These are phyloP conservation scores for Rhodotorula taiwanensis DNA, from an alignment of 768 basidiomycete genomes.

Conservation along the genomic window DNA sequence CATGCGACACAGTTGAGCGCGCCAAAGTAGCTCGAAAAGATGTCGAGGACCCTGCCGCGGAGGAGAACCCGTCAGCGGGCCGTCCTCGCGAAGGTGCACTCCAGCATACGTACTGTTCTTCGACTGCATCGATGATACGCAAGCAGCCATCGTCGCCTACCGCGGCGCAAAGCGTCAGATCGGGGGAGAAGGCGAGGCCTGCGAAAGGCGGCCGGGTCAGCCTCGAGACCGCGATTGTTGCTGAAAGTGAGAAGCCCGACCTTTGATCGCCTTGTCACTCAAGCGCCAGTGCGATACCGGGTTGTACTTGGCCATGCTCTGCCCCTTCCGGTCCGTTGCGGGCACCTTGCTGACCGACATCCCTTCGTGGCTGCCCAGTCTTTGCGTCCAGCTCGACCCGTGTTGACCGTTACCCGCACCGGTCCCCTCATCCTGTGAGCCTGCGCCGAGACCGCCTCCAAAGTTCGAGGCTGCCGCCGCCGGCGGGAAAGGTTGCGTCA, in stretches of 20 bases:
- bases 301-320: conserved; percentile 56
- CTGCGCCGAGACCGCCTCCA: too few species aligned
- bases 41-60: conserved; percentile 69
- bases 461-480: neutral
- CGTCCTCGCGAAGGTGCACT: too few species aligned
- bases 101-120: conserved; percentile 61
- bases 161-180: conserved; percentile 79
- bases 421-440: too few species aligned
- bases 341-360: conserved; percentile 38
- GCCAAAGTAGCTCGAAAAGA: conserved; percentile 92
- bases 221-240: too few species aligned
- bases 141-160: conserved; percentile 89
- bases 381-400: too few species aligned
- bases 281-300: conserved; percentile 87
- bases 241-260: too few species aligned
- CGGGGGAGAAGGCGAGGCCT: conserved; percentile 92
- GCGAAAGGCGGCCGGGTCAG: conserved; percentile 5
- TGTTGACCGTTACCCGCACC: too few species aligned
- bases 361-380: conserved; percentile 37
- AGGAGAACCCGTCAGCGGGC: conserved; percentile 3
- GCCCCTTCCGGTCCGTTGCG: conserved; percentile 58
- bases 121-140: conserved; percentile 77
- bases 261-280: conserved; percentile 63
- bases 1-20: conserved; percentile 81
- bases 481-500: conserved; percentile 39